These are phyloP conservation scores for Agaricus blazei DNA, from an alignment of 768 basidiomycete genomes.

Conservation along the genomic window DNA sequence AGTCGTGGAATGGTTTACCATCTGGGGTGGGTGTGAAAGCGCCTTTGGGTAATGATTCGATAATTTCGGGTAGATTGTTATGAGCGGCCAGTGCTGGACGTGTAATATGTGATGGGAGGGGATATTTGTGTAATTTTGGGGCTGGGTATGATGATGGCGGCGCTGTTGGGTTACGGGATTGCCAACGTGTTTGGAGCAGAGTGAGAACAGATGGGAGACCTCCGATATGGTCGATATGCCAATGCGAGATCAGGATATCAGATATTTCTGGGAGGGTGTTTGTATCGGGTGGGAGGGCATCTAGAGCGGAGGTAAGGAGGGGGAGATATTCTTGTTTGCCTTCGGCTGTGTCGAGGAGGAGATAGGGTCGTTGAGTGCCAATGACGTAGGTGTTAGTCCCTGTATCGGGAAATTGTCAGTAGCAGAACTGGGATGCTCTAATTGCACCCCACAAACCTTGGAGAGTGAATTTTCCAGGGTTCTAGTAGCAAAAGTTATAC, in stretches of 20 bases:
- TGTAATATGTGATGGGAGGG: slow-evolving; percentile 22
- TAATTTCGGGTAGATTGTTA: slow-evolving; percentile 32
- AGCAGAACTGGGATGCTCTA: not conserved
- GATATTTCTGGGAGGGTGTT: slow-evolving; percentile 58
- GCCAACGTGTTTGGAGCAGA: slow-evolving; percentile 64
- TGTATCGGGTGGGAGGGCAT: slow-evolving; percentile 25
- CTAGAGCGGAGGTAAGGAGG: slow-evolving; percentile 58
- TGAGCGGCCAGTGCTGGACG: slow-evolving; percentile 20
- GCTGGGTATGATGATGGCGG: slow-evolving; percentile 42
- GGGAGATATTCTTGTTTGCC: slow-evolving; percentile 65
- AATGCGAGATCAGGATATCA: slow-evolving; percentile 90
- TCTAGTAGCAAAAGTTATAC: slow-evolving; percentile 36
- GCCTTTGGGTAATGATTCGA: slow-evolving; percentile 35
- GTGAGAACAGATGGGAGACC: slow-evolving; percentile 69
- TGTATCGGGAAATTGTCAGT: slow-evolving; percentile 18
- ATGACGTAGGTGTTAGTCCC: slow-evolving; percentile 91
- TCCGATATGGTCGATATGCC: slow-evolving; percentile 82
- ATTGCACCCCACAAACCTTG: slow-evolving; percentile 48
- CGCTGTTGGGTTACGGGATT: slow-evolving; percentile 34
- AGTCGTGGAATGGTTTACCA: slow-evolving; percentile 50
- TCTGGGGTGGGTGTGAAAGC: slow-evolving; percentile 39
- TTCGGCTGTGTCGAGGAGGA: slow-evolving; percentile 82
- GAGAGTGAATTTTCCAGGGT: slow-evolving; percentile 84
- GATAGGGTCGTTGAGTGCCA: slow-evolving; percentile 64
- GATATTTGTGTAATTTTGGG: slow-evolving; percentile 76